Percentiles rank a stretch among this genome's conserved stretches.
These are phyloP conservation scores for Aspergillus sp. DNA, from an alignment of 2,329 filamentous ascomycete species.

Conservation along the genomic window DNA sequence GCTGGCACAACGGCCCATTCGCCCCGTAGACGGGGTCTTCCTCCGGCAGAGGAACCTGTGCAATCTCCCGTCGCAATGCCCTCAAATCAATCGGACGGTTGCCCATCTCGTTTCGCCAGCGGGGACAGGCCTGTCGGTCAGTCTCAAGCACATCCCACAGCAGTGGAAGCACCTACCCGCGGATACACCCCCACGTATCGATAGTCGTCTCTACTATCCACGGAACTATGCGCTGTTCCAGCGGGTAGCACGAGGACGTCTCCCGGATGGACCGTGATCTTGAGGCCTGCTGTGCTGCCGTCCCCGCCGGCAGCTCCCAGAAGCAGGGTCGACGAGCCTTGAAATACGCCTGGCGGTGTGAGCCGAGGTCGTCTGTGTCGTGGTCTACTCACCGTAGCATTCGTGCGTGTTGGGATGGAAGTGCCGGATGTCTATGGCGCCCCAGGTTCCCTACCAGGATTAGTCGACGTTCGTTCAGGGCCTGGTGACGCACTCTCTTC, in stretches of 20 bases:
- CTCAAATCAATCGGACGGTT: background rate
- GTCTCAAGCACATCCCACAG: background rate
- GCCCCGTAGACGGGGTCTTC: background rate
- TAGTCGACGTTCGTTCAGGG: background rate
- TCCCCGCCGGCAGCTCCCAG: background rate
- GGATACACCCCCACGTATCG: slow-evolving; percentile 8
- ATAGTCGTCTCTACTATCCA: slow-evolving; percentile 2
- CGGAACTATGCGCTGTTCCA: slow-evolving; percentile 4
- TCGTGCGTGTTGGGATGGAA: slow-evolving; percentile 10
- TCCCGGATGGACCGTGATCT: background rate
- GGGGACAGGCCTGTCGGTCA: background rate
- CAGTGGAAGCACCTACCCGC: background rate
- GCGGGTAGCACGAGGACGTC: slow-evolving; percentile 7
- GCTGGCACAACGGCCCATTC: background rate
- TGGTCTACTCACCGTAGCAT: slow-evolving; percentile 8
- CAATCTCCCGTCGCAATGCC: background rate
- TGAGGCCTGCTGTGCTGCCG: background rate
- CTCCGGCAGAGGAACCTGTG: background rate
- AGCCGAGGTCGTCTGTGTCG: too few species aligned
- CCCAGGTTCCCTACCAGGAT: slow-evolving; percentile 2
- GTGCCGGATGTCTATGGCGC: background rate
- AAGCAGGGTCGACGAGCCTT: slow-evolving; percentile 3
- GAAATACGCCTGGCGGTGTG: background rate
- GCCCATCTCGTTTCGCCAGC: background rate
- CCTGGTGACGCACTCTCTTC: background rate